These are phyloP conservation scores for Litsea cubeba DNA, from an alignment of 164 flowering plant genomes.

Conservation along the genomic window DNA sequence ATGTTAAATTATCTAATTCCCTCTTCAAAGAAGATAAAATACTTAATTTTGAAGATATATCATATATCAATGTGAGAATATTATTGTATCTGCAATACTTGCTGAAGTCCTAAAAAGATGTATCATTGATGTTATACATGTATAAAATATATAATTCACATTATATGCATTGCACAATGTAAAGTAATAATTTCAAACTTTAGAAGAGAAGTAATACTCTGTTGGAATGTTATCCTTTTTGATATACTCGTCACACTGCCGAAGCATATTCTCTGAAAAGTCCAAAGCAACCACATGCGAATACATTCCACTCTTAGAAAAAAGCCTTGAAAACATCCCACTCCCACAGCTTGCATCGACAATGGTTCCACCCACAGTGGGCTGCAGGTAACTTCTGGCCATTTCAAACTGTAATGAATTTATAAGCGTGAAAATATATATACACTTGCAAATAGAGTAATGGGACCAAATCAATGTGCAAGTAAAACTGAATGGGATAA, in stretches of 20 bases:
- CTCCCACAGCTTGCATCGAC: conserved; percentile 96
- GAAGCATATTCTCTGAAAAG: conserved; percentile 82
- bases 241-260: conserved; percentile 61
- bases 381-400: conserved; percentile 63
- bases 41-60: too few species aligned
- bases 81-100: background rate
- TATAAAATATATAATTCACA: too few species aligned
- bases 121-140: too few species aligned
- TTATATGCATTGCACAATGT: background rate
- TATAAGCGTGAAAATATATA: background rate
- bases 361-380: conserved; percentile 76
- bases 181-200: background rate
- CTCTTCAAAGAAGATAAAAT: too few species aligned
- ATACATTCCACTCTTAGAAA: conserved; percentile 79
- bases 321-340: conserved; percentile 75
- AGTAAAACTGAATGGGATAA: background rate
- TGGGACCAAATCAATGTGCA: background rate
- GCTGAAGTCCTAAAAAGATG: too few species aligned
- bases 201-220: conserved; percentile 38
- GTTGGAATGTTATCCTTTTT: conserved; percentile 62
- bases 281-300: conserved; percentile 82
- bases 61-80: too few species aligned
- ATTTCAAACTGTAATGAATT: conserved; percentile 76
- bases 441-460: background rate
- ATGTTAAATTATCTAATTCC: too few species aligned